Evolutionary conservation across 345 rosid genomes (phyloP).

Genomic region (Brassica rapa): DNA sequence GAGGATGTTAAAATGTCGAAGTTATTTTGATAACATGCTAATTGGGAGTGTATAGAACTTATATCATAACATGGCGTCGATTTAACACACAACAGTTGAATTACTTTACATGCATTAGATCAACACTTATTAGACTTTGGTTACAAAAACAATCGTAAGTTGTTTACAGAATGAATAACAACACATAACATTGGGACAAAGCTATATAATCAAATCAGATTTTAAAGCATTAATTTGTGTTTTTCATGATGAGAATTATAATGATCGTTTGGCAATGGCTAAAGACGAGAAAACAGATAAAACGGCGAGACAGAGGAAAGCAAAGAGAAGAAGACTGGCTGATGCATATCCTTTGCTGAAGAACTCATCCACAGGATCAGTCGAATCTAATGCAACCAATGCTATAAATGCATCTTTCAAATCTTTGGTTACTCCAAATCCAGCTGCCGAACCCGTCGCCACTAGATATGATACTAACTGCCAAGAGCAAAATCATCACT

Average conservation of each 20-base stretch:
- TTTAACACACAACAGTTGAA: not conserved
- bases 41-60: not conserved
- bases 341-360: conserved; percentile 13
- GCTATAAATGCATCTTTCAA: not conserved
- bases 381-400: not conserved
- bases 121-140: not conserved
- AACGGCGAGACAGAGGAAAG: conserved; percentile 11
- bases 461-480: not conserved
- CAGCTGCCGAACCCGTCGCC: conserved; percentile 10
- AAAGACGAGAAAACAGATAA: conserved; percentile 3
- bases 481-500: not conserved
- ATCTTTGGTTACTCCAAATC: conserved; percentile 8
- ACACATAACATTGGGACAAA: not conserved
- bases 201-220: not conserved
- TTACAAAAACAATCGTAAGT: not conserved
- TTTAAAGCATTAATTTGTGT: not conserved
- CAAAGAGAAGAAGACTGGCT: conserved; percentile 11
- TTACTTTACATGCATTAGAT: not conserved
- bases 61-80: not conserved
- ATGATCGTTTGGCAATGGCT: not conserved
- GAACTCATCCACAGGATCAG: conserved; percentile 6
- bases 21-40: not conserved
- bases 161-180: not conserved
- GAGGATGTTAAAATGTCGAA: not conserved
- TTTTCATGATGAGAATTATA: not conserved